Evolutionary conservation across 352 stramenopile species (phyloP).

Genomic region (Pythium diclinum): DNA sequence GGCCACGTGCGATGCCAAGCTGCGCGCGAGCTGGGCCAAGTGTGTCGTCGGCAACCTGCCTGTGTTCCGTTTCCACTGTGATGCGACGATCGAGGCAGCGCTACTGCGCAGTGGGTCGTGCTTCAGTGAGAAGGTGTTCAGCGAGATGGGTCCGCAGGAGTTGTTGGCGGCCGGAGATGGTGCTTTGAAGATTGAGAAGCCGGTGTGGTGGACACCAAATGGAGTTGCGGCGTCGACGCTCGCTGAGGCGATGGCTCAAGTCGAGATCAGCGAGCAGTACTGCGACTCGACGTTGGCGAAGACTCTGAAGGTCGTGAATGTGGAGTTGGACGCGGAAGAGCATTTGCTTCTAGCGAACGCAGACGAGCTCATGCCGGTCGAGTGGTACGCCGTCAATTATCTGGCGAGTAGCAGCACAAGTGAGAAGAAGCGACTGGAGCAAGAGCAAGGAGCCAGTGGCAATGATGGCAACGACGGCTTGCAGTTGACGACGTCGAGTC

Average conservation of each 20-base stretch:
- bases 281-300: conserved; percentile 33
- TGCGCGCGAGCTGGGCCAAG: conserved; percentile 76
- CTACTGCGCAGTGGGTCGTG: conserved; percentile 68
- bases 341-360: conserved; percentile 80
- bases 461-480: conserved; percentile 30
- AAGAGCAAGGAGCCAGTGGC: not conserved
- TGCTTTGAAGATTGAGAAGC: conserved; percentile 50
- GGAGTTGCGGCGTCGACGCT: conserved; percentile 21
- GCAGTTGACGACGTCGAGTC: conserved; percentile 1
- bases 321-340: conserved; percentile 75
- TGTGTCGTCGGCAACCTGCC: conserved; percentile 37
- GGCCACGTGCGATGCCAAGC: conserved; percentile 70
- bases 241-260: conserved; percentile 28
- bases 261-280: conserved; percentile 51
- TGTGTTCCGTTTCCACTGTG: conserved; percentile 78
- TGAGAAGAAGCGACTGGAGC: conserved; percentile 38
- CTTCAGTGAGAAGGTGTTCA: conserved; percentile 77
- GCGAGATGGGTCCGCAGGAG: conserved; percentile 68
- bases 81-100: conserved; percentile 75
- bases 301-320: conserved; percentile 53
- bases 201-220: conserved; percentile 62
- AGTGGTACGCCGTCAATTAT: conserved; percentile 85
- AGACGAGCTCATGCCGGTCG: conserved; percentile 77
- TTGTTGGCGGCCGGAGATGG: conserved; percentile 41
- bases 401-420: conserved; percentile 54